Evolutionary conservation across 768 basidiomycete species (phyloP).

Genomic region (Gloeophyllum trabeum): DNA sequence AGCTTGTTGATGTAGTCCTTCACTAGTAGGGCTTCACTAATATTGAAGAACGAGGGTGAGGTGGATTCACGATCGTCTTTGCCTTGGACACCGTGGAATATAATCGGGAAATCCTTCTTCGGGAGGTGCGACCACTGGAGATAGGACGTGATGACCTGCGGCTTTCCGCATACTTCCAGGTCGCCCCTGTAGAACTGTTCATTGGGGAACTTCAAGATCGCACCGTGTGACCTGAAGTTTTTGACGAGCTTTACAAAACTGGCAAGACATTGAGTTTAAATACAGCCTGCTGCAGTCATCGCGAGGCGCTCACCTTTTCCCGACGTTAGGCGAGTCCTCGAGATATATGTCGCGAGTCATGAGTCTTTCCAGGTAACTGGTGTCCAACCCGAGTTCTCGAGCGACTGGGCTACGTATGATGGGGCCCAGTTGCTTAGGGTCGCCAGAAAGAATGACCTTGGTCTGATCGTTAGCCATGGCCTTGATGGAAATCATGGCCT

Average conservation of each 20-base stretch:
- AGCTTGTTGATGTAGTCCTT: slow-evolving; percentile 28
- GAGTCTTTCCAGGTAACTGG: slow-evolving; percentile 49
- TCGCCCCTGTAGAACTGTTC: slow-evolving; percentile 46
- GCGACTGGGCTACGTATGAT: slow-evolving; percentile 52
- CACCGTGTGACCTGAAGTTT: slow-evolving; percentile 55
- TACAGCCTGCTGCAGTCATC: not conserved
- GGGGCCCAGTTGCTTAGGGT: slow-evolving; percentile 64
- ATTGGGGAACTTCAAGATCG: slow-evolving; percentile 53
- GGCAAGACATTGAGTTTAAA: slow-evolving; percentile 1
- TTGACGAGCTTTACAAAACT: slow-evolving; percentile 54
- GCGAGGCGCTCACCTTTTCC: not conserved
- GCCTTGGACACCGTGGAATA: slow-evolving; percentile 51
- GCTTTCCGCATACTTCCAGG: slow-evolving; percentile 35
- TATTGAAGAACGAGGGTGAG: slow-evolving; percentile 66
- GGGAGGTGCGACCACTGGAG: slow-evolving; percentile 19
- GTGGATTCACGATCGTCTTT: slow-evolving; percentile 55
- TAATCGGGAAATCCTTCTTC: slow-evolving; percentile 39
- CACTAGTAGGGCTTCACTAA: slow-evolving; percentile 44
- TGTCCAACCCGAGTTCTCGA: slow-evolving; percentile 41
- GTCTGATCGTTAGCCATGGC: slow-evolving; percentile 41
- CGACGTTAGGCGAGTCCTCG: not conserved
- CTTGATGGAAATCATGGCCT: slow-evolving; percentile 51
- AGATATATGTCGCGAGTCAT: slow-evolving; percentile 23
- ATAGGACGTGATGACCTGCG: slow-evolving; percentile 14
- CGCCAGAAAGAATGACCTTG: slow-evolving; percentile 53